phyloP scores from a whole-genome alignment of 768 basidiomycete genomes.

The Lyophyllum decastes region DNA sequence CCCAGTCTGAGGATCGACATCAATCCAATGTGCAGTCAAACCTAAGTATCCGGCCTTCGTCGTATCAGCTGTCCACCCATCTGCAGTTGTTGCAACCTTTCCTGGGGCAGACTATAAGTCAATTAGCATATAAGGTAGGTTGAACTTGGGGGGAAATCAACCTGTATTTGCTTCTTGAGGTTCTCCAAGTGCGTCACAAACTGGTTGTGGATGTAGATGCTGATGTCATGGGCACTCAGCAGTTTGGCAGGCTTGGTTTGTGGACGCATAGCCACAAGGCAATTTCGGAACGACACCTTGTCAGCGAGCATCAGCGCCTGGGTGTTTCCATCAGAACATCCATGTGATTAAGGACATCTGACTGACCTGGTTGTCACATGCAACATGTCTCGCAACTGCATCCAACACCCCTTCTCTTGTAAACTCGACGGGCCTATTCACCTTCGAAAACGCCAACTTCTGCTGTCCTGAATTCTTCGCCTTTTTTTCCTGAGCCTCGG shows the following conservation, averaged over 20 bases:
- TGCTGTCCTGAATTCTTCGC: too few species aligned
- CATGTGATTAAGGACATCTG: not conserved
- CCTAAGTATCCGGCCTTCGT: constrained; percentile 12
- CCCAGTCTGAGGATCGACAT: constrained; percentile 7
- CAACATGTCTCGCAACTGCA: constrained; percentile 9
- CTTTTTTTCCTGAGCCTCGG: not conserved
- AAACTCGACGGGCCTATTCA: constrained; percentile 12
- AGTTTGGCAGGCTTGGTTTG: not conserved
- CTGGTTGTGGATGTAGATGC: not conserved
- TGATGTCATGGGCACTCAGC: constrained; percentile 14
- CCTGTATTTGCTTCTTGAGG: not conserved
- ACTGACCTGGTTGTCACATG: constrained; percentile 17
- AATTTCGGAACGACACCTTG: constrained; percentile 6
- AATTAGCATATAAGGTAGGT: not conserved
- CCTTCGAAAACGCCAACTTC: constrained; percentile 1
- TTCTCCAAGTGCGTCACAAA: not conserved
- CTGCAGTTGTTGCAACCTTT: constrained; percentile 18
- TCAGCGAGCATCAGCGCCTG: not conserved
- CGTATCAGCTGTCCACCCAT: constrained; percentile 18
- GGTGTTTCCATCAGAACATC: not conserved
- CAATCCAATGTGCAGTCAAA: constrained; percentile 25
- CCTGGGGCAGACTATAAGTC: constrained; percentile 17
- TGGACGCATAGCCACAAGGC: constrained; percentile 7
- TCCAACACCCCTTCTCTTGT: constrained; percentile 7
- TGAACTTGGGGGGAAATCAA: not conserved